phyloP scores from a whole-genome alignment of 129 eudicot species.

The Chrysanthemum lavandulifolium region DNA sequence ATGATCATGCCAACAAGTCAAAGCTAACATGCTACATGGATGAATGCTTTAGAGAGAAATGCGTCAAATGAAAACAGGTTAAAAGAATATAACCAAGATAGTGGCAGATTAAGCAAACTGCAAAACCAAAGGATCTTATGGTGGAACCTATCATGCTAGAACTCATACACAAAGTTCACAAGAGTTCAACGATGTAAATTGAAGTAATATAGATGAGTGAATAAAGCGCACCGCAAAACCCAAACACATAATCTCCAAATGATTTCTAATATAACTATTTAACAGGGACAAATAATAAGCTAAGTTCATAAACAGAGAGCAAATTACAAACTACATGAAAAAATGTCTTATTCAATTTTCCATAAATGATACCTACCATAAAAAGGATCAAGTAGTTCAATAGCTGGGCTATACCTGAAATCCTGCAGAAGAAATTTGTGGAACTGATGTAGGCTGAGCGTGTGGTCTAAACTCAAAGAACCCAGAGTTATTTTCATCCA shows the following conservation, averaged over 20 bases:
- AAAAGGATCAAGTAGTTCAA: not conserved
- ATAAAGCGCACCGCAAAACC: not conserved
- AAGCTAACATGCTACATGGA: conserved; percentile 2
- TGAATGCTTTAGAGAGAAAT: not conserved
- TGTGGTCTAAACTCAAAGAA: conserved; percentile 80
- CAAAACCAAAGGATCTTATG: conserved; percentile 2
- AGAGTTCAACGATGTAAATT: not conserved
- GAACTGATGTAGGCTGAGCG: conserved; percentile 43
- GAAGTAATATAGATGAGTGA: conserved; percentile 13
- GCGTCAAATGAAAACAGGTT: not conserved
- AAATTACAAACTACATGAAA: conserved; percentile 10
- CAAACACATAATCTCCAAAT: conserved; percentile 1
- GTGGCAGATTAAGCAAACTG: not conserved
- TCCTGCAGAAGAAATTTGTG: conserved; percentile 51
- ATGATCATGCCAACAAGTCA: not conserved
- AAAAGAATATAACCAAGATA: not conserved
- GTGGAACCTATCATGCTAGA: conserved; percentile 8
- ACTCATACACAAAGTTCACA: not conserved
- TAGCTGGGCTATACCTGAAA: conserved; percentile 46
- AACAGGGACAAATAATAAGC: not conserved
- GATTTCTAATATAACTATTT: not conserved
- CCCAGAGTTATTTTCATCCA: conserved; percentile 48
- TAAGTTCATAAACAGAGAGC: conserved; percentile 17
- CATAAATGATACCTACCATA: not conserved
- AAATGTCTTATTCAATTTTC: not conserved